These are phyloP conservation scores for Aspergillus viridinutans DNA, from an alignment of 2,329 filamentous ascomycete species.

Conservation along the genomic window DNA sequence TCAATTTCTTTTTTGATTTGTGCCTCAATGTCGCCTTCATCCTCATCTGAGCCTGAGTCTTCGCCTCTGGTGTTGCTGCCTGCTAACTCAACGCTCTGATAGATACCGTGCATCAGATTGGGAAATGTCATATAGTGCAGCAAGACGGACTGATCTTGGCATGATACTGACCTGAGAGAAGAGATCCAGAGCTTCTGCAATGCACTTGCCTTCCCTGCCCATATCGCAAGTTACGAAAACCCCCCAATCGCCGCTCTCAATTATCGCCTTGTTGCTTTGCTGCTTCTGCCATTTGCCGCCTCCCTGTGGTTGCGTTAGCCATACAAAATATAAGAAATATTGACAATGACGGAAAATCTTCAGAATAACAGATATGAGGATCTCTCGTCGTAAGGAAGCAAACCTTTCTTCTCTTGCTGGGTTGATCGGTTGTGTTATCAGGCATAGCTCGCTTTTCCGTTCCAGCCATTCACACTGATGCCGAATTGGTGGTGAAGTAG, in stretches of 20 bases:
- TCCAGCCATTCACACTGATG: constrained; percentile 19
- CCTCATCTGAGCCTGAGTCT: constrained; percentile 31
- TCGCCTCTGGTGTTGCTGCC: constrained; percentile 18
- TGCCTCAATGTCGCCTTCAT: constrained; percentile 53
- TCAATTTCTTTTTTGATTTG: constrained; percentile 57
- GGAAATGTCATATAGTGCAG: not conserved
- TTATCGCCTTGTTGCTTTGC: constrained; percentile 17
- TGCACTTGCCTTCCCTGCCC: constrained; percentile 57
- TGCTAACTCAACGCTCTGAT: constrained; percentile 16
- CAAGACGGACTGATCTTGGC: not conserved
- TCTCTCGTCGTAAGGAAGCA: constrained; percentile 1
- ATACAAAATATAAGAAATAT: not conserved
- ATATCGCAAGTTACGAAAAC: constrained; percentile 62
- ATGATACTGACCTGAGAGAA: constrained; percentile 49
- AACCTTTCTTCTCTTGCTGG: constrained; percentile 34
- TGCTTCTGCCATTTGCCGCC: constrained; percentile 28
- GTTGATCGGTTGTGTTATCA: constrained; percentile 16
- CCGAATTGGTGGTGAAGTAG: not conserved
- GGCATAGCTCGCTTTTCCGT: constrained; percentile 31
- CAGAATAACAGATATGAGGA: not conserved
- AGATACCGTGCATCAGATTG: constrained; percentile 3
- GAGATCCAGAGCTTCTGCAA: constrained; percentile 54
- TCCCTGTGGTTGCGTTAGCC: constrained; percentile 19
- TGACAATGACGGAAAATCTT: not conserved
- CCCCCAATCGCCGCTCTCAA: constrained; percentile 53